Evolutionary conservation across 495 filamentous ascomycete genomes (phyloP).

Genomic region (Podospora comata): DNA sequence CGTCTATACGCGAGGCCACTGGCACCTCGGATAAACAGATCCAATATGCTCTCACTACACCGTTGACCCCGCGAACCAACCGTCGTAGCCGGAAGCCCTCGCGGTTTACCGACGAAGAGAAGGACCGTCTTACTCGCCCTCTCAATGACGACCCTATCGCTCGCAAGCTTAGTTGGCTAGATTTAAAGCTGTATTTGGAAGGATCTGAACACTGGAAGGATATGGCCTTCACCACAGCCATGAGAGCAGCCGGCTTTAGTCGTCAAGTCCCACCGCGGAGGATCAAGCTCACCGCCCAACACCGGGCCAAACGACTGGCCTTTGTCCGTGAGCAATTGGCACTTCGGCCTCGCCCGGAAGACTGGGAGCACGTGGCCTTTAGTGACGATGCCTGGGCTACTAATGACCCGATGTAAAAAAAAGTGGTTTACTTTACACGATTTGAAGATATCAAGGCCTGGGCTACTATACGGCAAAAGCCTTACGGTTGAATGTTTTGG

Average conservation of each 20-base stretch:
- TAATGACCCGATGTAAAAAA: neutral
- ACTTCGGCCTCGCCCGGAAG: neutral
- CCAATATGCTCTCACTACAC: neutral
- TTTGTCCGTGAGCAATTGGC: slow-evolving; percentile 1
- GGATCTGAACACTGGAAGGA: neutral
- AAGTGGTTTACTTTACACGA: neutral
- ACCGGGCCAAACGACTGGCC: neutral
- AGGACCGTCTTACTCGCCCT: no score
- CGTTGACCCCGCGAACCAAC: neutral
- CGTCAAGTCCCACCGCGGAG: neutral
- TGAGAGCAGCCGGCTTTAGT: neutral
- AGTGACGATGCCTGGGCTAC: neutral
- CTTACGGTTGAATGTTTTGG: neutral
- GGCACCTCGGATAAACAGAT: neutral
- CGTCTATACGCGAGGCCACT: neutral
- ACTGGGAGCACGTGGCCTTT: neutral
- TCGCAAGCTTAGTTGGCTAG: neutral
- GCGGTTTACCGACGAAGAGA: neutral
- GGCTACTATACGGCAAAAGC: neutral
- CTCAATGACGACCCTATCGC: neutral
- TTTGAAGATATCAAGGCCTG: neutral
- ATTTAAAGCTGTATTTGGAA: neutral
- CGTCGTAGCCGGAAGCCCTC: neutral
- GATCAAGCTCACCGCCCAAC: neutral
- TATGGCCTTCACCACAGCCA: neutral